Conservation (phyloP, 75 land plant species). For the Selaginella moellendorffii region DNA sequence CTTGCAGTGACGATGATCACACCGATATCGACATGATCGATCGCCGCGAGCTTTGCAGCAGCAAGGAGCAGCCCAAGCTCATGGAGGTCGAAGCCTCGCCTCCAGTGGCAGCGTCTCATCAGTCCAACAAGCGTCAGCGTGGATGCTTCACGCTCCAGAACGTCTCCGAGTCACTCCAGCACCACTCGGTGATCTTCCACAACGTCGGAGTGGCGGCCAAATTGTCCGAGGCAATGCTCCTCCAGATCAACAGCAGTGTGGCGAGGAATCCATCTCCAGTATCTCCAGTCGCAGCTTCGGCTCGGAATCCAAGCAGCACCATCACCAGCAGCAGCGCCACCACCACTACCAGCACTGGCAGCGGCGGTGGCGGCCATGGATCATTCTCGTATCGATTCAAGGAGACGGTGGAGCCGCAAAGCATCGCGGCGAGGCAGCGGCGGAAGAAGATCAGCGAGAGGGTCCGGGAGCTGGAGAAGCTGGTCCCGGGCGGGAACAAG, state of each 20-base stretch:
- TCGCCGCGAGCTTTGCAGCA: not conserved
- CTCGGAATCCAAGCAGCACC: too few species aligned
- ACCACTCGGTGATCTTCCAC: not conserved
- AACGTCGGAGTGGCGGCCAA: not conserved
- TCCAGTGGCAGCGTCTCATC: too few species aligned
- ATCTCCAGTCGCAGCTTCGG: too few species aligned
- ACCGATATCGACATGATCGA: not conserved
- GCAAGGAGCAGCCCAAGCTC: not conserved
- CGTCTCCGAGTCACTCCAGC: not conserved
- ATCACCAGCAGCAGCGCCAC: too few species aligned
- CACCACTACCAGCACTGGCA: not conserved
- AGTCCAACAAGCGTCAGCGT: not conserved
- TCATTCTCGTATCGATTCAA: not conserved
- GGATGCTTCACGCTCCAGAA: not conserved
- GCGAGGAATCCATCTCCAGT: not conserved
- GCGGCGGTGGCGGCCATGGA: not conserved
- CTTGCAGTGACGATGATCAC: not conserved
- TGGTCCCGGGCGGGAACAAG: conserved; percentile 9
- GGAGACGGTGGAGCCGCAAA: not conserved
- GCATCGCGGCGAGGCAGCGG: not conserved
- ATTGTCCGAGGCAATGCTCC: not conserved
- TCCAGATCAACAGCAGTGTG: not conserved
- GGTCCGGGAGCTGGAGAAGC: not conserved
- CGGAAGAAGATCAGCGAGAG: conserved; percentile 9
- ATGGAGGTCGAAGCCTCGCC: not conserved